Base-by-base conservation (phyloP, 2,329 filamentous ascomycete genomes). In the Amauroascus niger region DNA sequence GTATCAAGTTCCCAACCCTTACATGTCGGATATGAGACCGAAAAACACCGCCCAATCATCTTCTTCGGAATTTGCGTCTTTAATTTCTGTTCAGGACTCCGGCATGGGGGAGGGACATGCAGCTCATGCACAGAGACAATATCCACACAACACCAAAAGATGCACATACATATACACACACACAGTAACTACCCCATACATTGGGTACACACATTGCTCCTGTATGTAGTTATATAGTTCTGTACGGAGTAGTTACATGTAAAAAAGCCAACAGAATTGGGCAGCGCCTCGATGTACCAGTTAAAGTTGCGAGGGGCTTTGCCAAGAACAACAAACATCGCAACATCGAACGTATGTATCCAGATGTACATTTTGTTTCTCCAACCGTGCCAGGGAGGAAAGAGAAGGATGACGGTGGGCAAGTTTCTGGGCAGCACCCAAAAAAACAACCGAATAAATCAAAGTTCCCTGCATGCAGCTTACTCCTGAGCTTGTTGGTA, bases 1-100 rank as follows among this genome's bases (percentile, higher is more conserved):
- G 37, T 28, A 50, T 40, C 48, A 50, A 32, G 35, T 50, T 26
- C 11, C 20, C 48, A 50, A 50, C 48, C 48, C 32, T 50, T 35
- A 33, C 24, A 50, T 22, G 24, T 43, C 49, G 49, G 49, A 51
- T 51, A 51, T 51, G 26, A 51, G 28, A 37, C 37, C 49, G 49
- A 51, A 41, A 33, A 51, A 16, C 1, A 32, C 14, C 13, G 26
- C n/a, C 49, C 49, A 51, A 51, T 51, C 49, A 51, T 33, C 41
- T 22, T 24, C 35, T 43, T 44, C 39, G 14, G 13, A 44, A 41
- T 6, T 24, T 33, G 26, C 39, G 37, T 22, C 18, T 43, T 43
- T 51, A 51, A 51, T 51, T 51, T 51, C 37, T 51, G 28, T 8
- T 44, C 37, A 43, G 49, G 37, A 51, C 28, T 30, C 30, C 28